Evolutionary conservation across 768 basidiomycete genomes (phyloP).

Genomic region (Russula sp.): DNA sequence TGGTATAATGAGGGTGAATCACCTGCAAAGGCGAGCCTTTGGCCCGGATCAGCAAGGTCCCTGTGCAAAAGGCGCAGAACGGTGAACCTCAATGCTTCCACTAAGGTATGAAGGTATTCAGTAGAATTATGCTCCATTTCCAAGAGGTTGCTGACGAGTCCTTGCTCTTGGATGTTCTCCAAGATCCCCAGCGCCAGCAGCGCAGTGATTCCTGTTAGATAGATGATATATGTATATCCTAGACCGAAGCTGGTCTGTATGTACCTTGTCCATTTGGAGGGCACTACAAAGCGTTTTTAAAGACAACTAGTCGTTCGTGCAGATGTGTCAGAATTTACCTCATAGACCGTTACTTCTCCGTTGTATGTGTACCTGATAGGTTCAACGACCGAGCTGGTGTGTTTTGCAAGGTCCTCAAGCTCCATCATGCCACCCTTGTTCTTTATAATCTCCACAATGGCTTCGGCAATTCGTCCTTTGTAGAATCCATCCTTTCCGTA

Average conservation of each 20-base stretch:
- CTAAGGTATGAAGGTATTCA: constrained; percentile 79
- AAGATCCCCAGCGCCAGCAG: constrained; percentile 89
- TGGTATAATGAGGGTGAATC: constrained; percentile 18
- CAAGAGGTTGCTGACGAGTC: constrained; percentile 56
- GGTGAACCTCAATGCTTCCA: constrained; percentile 74
- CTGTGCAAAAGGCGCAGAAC: background rate
- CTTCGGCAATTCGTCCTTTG: constrained; percentile 83
- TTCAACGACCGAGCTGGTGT: constrained; percentile 70
- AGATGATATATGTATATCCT: background rate
- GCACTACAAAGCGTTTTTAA: constrained; percentile 38
- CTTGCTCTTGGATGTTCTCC: constrained; percentile 74
- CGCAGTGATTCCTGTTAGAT: constrained; percentile 69
- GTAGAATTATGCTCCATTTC: constrained; percentile 88
- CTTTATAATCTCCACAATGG: constrained; percentile 79
- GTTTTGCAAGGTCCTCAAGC: constrained; percentile 84
- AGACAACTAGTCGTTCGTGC: background rate
- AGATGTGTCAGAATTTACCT: constrained; percentile 42
- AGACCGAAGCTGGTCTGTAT: background rate
- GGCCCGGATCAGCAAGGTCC: background rate
- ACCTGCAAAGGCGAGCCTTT: constrained; percentile 63
- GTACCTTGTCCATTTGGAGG: constrained; percentile 93
- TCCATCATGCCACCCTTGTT: constrained; percentile 91
- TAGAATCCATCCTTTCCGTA: constrained; percentile 92
- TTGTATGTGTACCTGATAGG: constrained; percentile 90
- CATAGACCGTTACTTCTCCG: constrained; percentile 81